Percentiles rank a stretch among this genome's conserved stretches.
Evolutionary conservation across 2,329 filamentous ascomycete species (phyloP).

Genomic region (Dothistroma septosporum): DNA sequence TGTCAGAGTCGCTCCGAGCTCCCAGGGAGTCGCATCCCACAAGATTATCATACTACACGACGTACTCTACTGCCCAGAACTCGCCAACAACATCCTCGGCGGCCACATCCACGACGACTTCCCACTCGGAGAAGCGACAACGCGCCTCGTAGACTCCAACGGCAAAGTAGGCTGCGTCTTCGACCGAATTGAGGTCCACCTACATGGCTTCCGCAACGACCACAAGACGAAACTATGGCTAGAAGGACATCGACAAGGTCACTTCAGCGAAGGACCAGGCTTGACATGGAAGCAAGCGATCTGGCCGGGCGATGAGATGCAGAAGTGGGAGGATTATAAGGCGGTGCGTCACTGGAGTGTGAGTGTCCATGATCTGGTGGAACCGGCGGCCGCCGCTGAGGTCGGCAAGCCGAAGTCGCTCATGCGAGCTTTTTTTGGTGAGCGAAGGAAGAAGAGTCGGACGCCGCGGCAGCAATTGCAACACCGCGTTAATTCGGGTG

Average conservation of each 20-base stretch:
- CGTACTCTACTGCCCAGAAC: conserved; percentile 11
- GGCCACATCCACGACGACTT: background rate
- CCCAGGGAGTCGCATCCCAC: background rate
- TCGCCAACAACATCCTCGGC: conserved; percentile 6
- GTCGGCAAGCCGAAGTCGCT: background rate
- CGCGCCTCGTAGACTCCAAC: background rate
- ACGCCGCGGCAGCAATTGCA: background rate
- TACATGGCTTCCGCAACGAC: background rate
- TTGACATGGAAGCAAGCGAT: background rate
- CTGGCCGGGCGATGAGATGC: background rate
- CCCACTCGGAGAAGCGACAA: background rate
- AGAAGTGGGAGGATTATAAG: background rate
- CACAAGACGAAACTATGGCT: background rate
- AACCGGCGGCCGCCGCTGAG: background rate
- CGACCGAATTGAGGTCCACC: background rate
- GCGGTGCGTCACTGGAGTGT: background rate
- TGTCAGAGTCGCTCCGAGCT: background rate
- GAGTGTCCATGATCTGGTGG: background rate
- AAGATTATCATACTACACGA: conserved; percentile 5
- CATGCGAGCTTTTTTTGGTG: background rate
- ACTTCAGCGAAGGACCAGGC: background rate
- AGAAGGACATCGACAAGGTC: background rate
- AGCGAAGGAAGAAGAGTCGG: background rate
- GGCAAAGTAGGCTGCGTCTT: background rate
- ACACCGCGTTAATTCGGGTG: background rate